These are phyloP conservation scores for Wickerhamiella spandovensis DNA, from an alignment of 805 yeast species.

Conservation along the genomic window DNA sequence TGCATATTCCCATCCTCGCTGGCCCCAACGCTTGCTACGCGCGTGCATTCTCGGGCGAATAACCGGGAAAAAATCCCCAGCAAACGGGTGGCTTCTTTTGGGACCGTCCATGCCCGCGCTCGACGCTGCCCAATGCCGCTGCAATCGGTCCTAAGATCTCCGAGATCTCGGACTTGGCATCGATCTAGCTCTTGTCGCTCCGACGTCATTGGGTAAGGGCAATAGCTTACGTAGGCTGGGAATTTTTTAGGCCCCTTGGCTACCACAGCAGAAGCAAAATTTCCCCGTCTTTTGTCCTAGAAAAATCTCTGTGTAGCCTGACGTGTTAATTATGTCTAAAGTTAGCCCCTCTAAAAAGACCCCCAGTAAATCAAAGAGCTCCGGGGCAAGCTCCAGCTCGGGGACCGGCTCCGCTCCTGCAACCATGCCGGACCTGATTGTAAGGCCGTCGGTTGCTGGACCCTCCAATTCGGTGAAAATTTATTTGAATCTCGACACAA, in stretches of 20 bases:
- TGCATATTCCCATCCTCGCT: not conserved
- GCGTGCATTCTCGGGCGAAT: too few relatives aligned
- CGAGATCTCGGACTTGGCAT: not conserved
- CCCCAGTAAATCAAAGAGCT: conserved; percentile 3
- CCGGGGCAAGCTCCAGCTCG: not conserved
- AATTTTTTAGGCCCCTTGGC: not conserved
- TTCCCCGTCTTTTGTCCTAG: not conserved
- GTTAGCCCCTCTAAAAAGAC: not conserved
- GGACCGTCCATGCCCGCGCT: too few relatives aligned
- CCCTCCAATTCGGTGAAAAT: conserved; percentile 13
- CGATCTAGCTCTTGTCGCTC: not conserved
- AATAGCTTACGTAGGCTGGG: not conserved
- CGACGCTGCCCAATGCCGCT: too few relatives aligned
- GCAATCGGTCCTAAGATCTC: too few relatives aligned
- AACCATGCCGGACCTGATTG: conserved; percentile 13
- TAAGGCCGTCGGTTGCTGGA: conserved; percentile 17
- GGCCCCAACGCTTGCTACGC: too few relatives aligned
- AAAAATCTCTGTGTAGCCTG: not conserved
- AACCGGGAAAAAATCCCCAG: too few relatives aligned
- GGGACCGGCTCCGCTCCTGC: not conserved
- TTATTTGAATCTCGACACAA: conserved; percentile 16
- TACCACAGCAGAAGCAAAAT: too few relatives aligned
- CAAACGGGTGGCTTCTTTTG: too few relatives aligned
- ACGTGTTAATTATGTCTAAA: conserved; percentile 1
- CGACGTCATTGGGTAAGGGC: not conserved